Evolutionary conservation across 164 flowering plant genomes (phyloP).

Genomic region (Saururus chinensis): DNA sequence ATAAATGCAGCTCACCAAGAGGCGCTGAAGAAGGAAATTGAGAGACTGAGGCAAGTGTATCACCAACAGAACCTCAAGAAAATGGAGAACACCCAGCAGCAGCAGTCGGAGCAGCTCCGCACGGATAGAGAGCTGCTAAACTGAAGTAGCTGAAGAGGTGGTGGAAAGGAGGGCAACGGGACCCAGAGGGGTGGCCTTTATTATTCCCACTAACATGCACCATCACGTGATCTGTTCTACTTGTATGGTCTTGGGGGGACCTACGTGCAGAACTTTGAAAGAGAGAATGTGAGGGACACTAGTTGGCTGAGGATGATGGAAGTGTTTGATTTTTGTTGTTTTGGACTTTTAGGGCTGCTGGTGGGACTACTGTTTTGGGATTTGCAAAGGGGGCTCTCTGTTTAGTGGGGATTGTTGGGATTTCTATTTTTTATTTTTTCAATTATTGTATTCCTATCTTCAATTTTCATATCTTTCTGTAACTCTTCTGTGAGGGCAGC

Average conservation of each 20-base stretch:
- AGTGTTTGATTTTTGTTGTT: neutral
- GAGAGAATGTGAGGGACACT: conserved; percentile 1
- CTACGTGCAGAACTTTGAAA: neutral
- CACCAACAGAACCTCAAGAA: conserved; percentile 52
- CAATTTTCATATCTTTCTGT: neutral
- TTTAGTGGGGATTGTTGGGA: neutral
- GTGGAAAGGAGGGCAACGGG: neutral
- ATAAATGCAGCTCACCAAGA: conserved; percentile 65
- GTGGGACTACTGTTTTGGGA: neutral
- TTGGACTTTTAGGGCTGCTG: neutral
- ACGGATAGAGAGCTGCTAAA: conserved; percentile 18
- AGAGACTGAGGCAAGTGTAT: conserved; percentile 61
- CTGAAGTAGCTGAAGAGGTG: conserved; percentile 2
- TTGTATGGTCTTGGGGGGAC: neutral
- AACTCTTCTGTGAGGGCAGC: neutral
- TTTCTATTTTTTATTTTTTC: neutral
- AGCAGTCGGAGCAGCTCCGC: conserved; percentile 5
- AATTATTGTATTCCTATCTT: neutral
- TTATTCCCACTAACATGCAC: conserved; percentile 4
- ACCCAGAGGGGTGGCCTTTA: neutral
- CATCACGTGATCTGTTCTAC: neutral
- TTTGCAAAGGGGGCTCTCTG: neutral
- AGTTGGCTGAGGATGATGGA: neutral
- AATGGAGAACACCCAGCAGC: conserved; percentile 11
- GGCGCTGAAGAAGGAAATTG: conserved; percentile 77